Evolutionary conservation across 192 early-diverging fungal species (phyloP), one percentile per base, ranked within the genome.

Genomic region (Mortierella antarctica): DNA sequence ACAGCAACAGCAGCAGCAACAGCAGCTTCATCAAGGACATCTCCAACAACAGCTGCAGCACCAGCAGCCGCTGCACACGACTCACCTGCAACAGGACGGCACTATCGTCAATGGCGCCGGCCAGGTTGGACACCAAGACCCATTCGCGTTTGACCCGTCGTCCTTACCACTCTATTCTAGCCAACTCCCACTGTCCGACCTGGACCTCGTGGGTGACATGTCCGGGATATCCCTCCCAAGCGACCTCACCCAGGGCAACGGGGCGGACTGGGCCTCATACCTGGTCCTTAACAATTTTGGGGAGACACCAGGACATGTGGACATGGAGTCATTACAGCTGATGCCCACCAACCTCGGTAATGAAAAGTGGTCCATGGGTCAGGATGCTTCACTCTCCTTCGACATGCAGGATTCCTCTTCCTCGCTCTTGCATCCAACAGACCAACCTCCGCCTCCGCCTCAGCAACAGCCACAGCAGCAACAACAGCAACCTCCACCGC

Each of bases 71-170:
- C 66, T 56, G 20, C 54, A 77, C 8, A 52, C 59, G 10, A 58
- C 61, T 5, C 56, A 74, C 48, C 42, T 56, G 21, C 57, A 66
- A 41, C 72, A 65, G 6, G 57, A 74, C 21, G 57, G 54, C 15
- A 56, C 52, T 47, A n/a, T 54, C 53, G 10, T 72, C 42, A 21
- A 21, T 14, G 3, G n/a, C 42, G 23, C 59, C 4, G 23, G 18
- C 40, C 55, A 6, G 9, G 23, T 62, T 42, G 17, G 48, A 0
- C 17, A 42, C 1, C 71, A 66, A 31, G 65, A 39, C 7, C 12
- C 58, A n/a, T 74, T 74, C 51, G 46, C 15, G 9, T 67, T 67
- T 48, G 65, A 74, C 47, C 59, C 73, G 6, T 67, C 72, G 15
- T 45, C 64, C 46, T 11, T 74, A 9, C 59, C 73, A 9, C 73